Evolutionary conservation across 2,329 filamentous ascomycete species (phyloP), one percentile per base, ranked within the genome.

Genomic region (Neurospora sp.): DNA sequence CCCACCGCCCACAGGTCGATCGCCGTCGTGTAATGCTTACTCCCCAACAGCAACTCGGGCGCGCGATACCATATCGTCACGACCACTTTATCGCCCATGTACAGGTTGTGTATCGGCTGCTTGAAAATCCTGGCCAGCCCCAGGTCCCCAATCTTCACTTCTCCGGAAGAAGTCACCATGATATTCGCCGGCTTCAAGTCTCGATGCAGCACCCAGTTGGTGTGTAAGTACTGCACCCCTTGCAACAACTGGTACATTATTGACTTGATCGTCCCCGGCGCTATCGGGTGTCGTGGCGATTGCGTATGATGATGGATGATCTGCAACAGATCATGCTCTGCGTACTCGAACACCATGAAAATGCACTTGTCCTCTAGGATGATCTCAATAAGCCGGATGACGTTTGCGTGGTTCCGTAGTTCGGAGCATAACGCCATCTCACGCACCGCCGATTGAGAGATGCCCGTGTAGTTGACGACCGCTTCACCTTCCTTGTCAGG

Each of bases 41-140:
- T 93, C 2, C 96, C 96, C 3, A 99, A 88, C 1, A 99, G 87
- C 4, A 99, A 85, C 80, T 99, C 96, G 0, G 96, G 96, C 0
- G 96, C 96, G 28, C 96, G 92, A 77, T 99, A 99, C 96, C 96
- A 99, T 73, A 99, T 99, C 0, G 96, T 99, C 15, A 99, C 96
- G 68, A 99, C 96, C 2, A 99, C 96, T 79, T 99, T 99, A 76
- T 99, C 96, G 68, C 96, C 96, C 19, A 89, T 92, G 80, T 96
- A 99, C 1, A 99, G 86, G 0, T 92, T 93, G 76, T 97, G 93
- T 0, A 98, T 83, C 0, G 96, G 96, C 78, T 98, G 97, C 82
- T 96, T 91, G 80, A 98, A 98, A 1, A 97, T 85, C 19, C 96
- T 90, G 8, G 96, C 96, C 1, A 99, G 86, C 2, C 96, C 96